phyloP scores from a whole-genome alignment of 768 basidiomycete genomes.

The Chalciporus chontae region DNA sequence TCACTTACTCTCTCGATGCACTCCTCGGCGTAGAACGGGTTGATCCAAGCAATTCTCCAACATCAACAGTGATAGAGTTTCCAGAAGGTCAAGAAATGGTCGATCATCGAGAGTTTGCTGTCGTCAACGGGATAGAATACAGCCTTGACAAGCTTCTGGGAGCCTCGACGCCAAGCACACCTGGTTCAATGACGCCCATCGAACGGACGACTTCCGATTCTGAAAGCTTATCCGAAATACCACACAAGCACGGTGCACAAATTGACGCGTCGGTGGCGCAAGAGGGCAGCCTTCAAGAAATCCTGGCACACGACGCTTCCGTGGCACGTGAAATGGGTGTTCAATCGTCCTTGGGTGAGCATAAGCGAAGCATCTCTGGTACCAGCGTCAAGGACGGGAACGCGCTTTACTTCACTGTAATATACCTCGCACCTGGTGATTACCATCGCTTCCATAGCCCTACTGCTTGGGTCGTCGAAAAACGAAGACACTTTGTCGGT shows the following conservation, averaged over 20 bases:
- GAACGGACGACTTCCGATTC: constrained; percentile 17
- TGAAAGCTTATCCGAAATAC: constrained; percentile 26
- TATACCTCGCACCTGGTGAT: constrained; percentile 97
- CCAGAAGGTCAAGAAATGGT: constrained; percentile 55
- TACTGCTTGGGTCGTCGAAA: constrained; percentile 96
- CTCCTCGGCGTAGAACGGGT: constrained; percentile 72
- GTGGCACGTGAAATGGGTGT: constrained; percentile 75
- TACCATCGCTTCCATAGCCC: constrained; percentile 98
- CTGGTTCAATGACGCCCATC: constrained; percentile 36
- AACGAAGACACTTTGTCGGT: constrained; percentile 91
- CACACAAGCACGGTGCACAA: constrained; percentile 60
- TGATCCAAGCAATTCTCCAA: constrained; percentile 40
- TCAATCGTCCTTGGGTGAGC: constrained; percentile 33
- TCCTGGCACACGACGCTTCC: constrained; percentile 60
- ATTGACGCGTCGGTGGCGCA: constrained; percentile 75
- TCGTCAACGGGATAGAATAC: constrained; percentile 96
- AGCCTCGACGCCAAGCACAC: constrained; percentile 36
- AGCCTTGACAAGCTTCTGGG: constrained; percentile 89
- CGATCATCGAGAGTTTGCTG: constrained; percentile 87
- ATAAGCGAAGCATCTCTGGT: constrained; percentile 38
- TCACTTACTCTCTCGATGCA: constrained; percentile 94
- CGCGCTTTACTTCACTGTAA: constrained; percentile 86
- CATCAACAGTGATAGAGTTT: constrained; percentile 40
- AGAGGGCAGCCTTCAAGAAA: constrained; percentile 49
- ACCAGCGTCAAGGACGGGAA: constrained; percentile 68